Conservation (phyloP, 1,139 yeast species). For the Geotrichum phurueaensis region DNA sequence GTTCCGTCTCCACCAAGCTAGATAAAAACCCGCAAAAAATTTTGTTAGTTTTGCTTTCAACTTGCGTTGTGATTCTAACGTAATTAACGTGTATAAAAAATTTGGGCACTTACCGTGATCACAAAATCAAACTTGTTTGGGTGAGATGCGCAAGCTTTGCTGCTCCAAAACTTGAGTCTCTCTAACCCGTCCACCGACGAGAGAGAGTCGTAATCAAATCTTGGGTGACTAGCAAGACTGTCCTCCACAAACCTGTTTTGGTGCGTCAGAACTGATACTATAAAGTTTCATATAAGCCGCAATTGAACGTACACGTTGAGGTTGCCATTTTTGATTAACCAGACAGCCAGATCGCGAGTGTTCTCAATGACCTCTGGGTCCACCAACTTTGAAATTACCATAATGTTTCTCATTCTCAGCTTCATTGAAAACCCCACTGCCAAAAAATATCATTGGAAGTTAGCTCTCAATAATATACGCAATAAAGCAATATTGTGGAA, state of each 20-base stretch:
- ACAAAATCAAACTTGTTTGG: conserved; percentile 52
- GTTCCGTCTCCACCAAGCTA: conserved; percentile 85
- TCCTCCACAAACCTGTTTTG: conserved; percentile 44
- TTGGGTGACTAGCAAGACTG: conserved; percentile 41
- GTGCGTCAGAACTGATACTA: not conserved
- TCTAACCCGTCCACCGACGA: conserved; percentile 36
- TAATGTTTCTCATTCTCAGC: conserved; percentile 51
- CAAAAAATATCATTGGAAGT: not conserved
- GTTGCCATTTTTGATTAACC: conserved; percentile 45
- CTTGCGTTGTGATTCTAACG: not conserved
- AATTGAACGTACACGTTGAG: conserved; percentile 29
- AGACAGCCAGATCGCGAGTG: conserved; percentile 53
- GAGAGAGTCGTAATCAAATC: conserved; percentile 39
- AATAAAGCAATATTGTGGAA: not conserved
- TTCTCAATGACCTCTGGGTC: conserved; percentile 53
- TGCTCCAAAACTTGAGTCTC: conserved; percentile 53
- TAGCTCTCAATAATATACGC: not conserved
- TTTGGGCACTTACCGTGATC: conserved; percentile 31
- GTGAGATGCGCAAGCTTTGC: conserved; percentile 44
- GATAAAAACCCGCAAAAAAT: conserved; percentile 13
- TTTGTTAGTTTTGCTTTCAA: not conserved
- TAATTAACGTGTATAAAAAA: not conserved
- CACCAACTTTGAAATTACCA: conserved; percentile 65
- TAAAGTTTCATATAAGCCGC: not conserved
- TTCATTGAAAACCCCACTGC: conserved; percentile 44